A percentile compares a stretch with the other conserved stretches of the same genome.
phyloP scores from a whole-genome alignment of 2,329 filamentous ascomycete species.

The Stemphylium lycopersici region DNA sequence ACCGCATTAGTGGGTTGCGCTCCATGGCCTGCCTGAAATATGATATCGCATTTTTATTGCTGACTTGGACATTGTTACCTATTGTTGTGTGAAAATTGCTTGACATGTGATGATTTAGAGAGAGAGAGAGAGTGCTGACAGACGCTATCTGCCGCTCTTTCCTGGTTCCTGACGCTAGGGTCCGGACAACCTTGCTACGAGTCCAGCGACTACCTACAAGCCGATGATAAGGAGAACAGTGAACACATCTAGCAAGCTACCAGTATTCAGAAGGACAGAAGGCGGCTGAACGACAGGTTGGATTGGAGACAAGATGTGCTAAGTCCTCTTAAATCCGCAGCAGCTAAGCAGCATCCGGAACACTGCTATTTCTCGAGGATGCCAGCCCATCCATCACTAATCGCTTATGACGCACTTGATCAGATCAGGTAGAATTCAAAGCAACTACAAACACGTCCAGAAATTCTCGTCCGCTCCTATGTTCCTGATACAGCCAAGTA shows the following conservation, averaged over 20 bases:
- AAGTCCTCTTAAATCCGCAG: not conserved
- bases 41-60: constrained; percentile 1
- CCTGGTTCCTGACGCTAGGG: too few relatives aligned
- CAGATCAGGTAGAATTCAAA: too few relatives aligned
- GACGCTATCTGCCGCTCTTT: too few relatives aligned
- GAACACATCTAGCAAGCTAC: too few relatives aligned
- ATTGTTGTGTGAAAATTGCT: not conserved
- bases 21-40: constrained; percentile 3
- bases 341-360: too few relatives aligned
- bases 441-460: not conserved
- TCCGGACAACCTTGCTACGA: too few relatives aligned
- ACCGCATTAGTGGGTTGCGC: not conserved
- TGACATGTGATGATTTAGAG: not conserved
- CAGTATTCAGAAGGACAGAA: too few relatives aligned
- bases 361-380: too few relatives aligned
- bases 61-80: not conserved
- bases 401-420: too few relatives aligned
- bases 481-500: not conserved
- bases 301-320: not conserved
- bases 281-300: not conserved
- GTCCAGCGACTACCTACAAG: too few relatives aligned
- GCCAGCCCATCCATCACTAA: too few relatives aligned
- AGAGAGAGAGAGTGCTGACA: not conserved
- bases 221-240: too few relatives aligned
- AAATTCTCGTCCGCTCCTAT: not conserved